phyloP scores from a whole-genome alignment of 2,329 filamentous ascomycete species.

The Immersiporthe knoxdaviesiana region DNA sequence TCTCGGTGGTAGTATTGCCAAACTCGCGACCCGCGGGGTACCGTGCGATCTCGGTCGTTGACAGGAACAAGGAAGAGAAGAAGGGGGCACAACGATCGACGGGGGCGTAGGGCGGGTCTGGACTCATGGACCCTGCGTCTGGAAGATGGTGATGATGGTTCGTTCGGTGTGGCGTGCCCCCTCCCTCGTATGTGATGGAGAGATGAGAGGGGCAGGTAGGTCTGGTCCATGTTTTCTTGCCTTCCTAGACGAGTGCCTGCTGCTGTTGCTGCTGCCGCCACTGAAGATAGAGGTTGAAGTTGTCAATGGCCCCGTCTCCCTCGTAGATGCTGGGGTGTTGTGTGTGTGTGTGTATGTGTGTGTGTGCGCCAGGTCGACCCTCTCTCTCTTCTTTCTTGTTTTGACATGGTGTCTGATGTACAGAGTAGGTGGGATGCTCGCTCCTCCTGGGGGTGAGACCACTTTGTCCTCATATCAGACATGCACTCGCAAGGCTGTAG shows the following conservation, averaged over 20 bases:
- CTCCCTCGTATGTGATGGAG: not conserved
- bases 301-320: not conserved
- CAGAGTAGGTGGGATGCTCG: not conserved
- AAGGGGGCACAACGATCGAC: too few relatives aligned
- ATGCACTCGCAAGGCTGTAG: not conserved
- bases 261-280: not conserved
- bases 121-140: not conserved
- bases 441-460: not conserved
- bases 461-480: not conserved
- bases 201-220: not conserved
- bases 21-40: not conserved
- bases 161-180: not conserved
- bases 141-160: too few relatives aligned
- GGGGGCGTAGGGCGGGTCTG: not conserved
- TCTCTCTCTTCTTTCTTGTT: not conserved
- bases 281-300: too few relatives aligned
- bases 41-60: slow-evolving; percentile 2
- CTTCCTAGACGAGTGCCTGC: not conserved
- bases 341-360: too few relatives aligned
- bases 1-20: not conserved
- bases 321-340: not conserved
- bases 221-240: not conserved
- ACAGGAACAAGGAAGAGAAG: not conserved
- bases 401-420: not conserved
- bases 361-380: too few relatives aligned